Conservation (phyloP, 2,329 filamentous ascomycete genomes). For the Nothopassalora personata region DNA sequence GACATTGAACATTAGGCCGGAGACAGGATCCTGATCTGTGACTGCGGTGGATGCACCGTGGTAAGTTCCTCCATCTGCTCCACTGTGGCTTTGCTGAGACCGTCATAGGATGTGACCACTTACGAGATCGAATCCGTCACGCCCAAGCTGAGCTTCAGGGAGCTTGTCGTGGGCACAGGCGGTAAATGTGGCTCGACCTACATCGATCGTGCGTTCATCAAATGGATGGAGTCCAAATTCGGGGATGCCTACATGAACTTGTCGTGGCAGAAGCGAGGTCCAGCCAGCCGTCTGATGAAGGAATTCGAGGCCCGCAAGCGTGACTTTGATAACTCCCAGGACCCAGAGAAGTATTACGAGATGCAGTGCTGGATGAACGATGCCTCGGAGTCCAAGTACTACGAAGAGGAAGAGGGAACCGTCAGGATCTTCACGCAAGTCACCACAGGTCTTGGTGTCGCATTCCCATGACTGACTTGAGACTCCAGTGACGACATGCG, state of each 20-base stretch:
- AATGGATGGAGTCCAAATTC: conserved; percentile 11
- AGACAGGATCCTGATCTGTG: conserved; percentile 12
- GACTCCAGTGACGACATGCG: conserved; percentile 1
- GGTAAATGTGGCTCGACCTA: conserved; percentile 18
- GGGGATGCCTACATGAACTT: conserved; percentile 2
- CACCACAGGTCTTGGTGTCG: background rate
- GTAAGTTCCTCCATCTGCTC: background rate
- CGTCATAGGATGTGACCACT: conserved; percentile 7
- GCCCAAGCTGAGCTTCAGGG: conserved; percentile 7
- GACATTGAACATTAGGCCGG: background rate
- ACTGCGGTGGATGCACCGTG: conserved; percentile 15
- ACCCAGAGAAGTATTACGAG: conserved; percentile 1
- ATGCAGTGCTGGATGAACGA: background rate
- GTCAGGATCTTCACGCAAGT: conserved; percentile 1
- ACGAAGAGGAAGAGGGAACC: conserved; percentile 1
- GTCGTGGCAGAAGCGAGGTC: conserved; percentile 5
- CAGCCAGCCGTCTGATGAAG: conserved; percentile 12
- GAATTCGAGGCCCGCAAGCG: conserved; percentile 11
- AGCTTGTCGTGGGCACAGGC: conserved; percentile 10
- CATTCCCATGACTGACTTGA: background rate
- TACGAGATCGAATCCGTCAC: conserved; percentile 6
- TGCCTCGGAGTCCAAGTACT: background rate
- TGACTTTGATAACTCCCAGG: conserved; percentile 6
- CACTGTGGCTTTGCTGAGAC: background rate
- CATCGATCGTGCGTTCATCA: conserved; percentile 14